phyloP scores from a whole-genome alignment of 116 monocot genomes.

The Papilionanthe hybrid region DNA sequence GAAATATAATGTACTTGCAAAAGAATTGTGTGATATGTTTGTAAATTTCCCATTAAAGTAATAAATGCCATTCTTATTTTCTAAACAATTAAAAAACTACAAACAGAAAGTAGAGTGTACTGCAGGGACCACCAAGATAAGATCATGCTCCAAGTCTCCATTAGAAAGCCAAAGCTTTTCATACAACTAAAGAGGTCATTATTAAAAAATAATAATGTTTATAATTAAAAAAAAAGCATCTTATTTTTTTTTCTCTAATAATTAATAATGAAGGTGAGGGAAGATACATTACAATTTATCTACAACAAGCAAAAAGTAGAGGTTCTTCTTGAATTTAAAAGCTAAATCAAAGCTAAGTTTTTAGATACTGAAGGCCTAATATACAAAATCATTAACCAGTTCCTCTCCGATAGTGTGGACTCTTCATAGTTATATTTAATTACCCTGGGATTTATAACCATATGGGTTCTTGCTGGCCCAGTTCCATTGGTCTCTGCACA shows the following conservation, averaged over 20 bases:
- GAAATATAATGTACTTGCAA: too few relatives aligned
- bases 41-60: too few relatives aligned
- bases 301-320: neutral
- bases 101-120: too few relatives aligned
- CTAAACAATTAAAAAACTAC: too few relatives aligned
- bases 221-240: neutral
- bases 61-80: too few relatives aligned
- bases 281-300: neutral
- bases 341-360: neutral
- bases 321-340: neutral
- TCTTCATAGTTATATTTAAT: neutral
- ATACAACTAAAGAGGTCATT: neutral
- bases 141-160: neutral
- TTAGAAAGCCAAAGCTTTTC: neutral
- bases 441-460: conserved; percentile 22
- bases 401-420: neutral
- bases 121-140: too few relatives aligned
- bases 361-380: neutral
- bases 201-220: neutral
- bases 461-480: conserved; percentile 56
- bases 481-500: conserved; percentile 65
- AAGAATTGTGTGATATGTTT: too few relatives aligned
- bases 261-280: neutral
- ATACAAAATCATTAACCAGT: neutral
- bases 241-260: neutral